A percentile compares a stretch with the other conserved stretches of the same genome.
phyloP scores from a whole-genome alignment of 352 stramenopile species.

The Pythium folliculosum region DNA sequence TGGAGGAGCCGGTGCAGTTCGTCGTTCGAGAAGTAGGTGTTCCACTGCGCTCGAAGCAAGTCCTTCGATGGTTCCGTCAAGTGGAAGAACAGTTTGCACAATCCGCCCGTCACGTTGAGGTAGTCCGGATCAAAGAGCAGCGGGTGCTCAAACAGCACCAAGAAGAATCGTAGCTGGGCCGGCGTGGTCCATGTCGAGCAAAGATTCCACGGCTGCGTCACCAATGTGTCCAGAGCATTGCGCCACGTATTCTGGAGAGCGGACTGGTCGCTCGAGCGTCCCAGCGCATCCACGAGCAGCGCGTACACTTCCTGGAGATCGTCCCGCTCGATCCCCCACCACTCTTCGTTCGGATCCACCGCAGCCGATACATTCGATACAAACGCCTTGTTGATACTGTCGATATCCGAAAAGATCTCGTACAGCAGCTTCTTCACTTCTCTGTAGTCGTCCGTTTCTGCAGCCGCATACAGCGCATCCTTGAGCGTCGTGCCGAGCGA shows the following conservation, averaged over 20 bases:
- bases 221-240: slow-evolving; percentile 67
- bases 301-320: slow-evolving; percentile 49
- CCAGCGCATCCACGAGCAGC: slow-evolving; percentile 43
- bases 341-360: slow-evolving; percentile 32
- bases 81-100: slow-evolving; percentile 76
- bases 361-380: neutral
- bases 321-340: slow-evolving; percentile 56
- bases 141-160: slow-evolving; percentile 76
- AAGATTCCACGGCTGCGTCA: slow-evolving; percentile 75
- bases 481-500: slow-evolving; percentile 49
- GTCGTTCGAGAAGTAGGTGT: slow-evolving; percentile 48
- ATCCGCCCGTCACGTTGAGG: slow-evolving; percentile 62
- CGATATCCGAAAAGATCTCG: slow-evolving; percentile 65
- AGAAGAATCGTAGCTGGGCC: slow-evolving; percentile 54
- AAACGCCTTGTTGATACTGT: slow-evolving; percentile 57
- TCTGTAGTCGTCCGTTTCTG: slow-evolving; percentile 45
- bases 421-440: slow-evolving; percentile 70
- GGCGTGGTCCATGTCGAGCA: slow-evolving; percentile 67
- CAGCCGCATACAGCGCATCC: slow-evolving; percentile 40
- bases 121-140: slow-evolving; percentile 80
- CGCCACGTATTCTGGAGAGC: slow-evolving; percentile 72
- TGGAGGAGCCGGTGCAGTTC: slow-evolving; percentile 67
- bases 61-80: slow-evolving; percentile 48
- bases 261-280: slow-evolving; percentile 34
- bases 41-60: slow-evolving; percentile 58